Evolutionary conservation across 1,284 basidiomycete species (phyloP).

Genomic region (Bjerkandera adusta): DNA sequence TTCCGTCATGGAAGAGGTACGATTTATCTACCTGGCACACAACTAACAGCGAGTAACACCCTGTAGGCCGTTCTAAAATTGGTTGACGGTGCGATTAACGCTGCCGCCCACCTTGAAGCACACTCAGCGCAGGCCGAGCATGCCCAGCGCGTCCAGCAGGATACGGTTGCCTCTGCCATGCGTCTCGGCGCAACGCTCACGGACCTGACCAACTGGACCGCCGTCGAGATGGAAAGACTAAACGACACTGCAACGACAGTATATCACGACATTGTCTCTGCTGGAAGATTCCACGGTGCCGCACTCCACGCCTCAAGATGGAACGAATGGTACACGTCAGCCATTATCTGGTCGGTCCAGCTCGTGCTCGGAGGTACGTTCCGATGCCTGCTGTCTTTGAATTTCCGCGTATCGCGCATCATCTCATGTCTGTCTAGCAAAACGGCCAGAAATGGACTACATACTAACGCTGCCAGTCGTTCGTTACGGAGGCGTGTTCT

Average conservation of each 20-base stretch:
- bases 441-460: constrained; percentile 16
- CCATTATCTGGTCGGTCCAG: constrained; percentile 16
- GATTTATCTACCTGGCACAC: no score
- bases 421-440: constrained; percentile 14
- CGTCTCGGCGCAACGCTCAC: constrained; percentile 35
- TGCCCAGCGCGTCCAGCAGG: constrained; percentile 33
- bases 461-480: constrained; percentile 18
- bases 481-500: constrained; percentile 8
- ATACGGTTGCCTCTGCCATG: constrained; percentile 33
- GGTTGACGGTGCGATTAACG: constrained; percentile 21
- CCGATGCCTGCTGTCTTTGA: not conserved
- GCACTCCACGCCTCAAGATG: constrained; percentile 6
- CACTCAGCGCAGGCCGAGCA: constrained; percentile 26
- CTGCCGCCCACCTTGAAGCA: constrained; percentile 25
- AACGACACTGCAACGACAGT: constrained; percentile 42
- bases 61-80: no score
- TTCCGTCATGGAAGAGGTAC: no score
- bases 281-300: not conserved
- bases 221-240: constrained; percentile 42
- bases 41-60: no score
- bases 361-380: constrained; percentile 21
- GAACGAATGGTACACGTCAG: constrained; percentile 18
- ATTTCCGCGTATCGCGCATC: not conserved
- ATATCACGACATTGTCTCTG: constrained; percentile 24
- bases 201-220: constrained; percentile 36